Percentiles rank a stretch among this genome's conserved stretches.
These are phyloP conservation scores for Talaromyces albobiverticillius DNA, from an alignment of 2,329 filamentous ascomycete genomes.

Conservation along the genomic window DNA sequence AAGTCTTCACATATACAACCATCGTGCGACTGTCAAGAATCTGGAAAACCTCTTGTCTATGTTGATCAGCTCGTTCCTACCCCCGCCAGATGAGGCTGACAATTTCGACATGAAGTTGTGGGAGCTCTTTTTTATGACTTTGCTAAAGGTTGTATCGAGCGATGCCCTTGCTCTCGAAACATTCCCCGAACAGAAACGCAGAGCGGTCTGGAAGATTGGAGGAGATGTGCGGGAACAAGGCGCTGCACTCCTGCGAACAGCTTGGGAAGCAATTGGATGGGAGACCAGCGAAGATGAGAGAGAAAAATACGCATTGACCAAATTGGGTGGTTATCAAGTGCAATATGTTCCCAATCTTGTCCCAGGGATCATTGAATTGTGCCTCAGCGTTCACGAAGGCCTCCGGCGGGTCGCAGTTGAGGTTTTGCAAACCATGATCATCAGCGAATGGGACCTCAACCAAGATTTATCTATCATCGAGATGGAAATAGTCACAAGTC, in stretches of 20 bases:
- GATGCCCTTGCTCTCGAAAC: constrained; percentile 87
- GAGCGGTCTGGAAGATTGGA: constrained; percentile 98
- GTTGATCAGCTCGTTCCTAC: constrained; percentile 78
- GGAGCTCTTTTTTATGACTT: constrained; percentile 86
- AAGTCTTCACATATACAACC: constrained; percentile 88
- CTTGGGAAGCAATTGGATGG: constrained; percentile 97
- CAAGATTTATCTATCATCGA: constrained; percentile 89
- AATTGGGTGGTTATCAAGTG: constrained; percentile 94
- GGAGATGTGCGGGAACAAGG: constrained; percentile 92
- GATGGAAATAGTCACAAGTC: constrained; percentile 91
- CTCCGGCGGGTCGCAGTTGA: constrained; percentile 86
- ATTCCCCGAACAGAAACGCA: constrained; percentile 92
- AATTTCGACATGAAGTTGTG: constrained; percentile 89
- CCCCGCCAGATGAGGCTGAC: constrained; percentile 86
- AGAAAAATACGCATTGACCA: constrained; percentile 71
- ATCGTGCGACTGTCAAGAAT: constrained; percentile 82
- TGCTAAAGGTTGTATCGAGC: constrained; percentile 86
- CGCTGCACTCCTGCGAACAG: constrained; percentile 76
- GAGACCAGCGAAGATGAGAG: constrained; percentile 80
- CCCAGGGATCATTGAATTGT: constrained; percentile 86
- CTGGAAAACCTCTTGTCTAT: constrained; percentile 79
- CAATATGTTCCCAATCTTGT: constrained; percentile 95
- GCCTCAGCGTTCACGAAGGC: constrained; percentile 91
- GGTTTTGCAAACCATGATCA: constrained; percentile 94
- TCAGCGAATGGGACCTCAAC: constrained; percentile 95